These are phyloP conservation scores for Ceratorhiza oryzae-sativae DNA, from an alignment of 1,284 basidiomycete species.

Conservation along the genomic window DNA sequence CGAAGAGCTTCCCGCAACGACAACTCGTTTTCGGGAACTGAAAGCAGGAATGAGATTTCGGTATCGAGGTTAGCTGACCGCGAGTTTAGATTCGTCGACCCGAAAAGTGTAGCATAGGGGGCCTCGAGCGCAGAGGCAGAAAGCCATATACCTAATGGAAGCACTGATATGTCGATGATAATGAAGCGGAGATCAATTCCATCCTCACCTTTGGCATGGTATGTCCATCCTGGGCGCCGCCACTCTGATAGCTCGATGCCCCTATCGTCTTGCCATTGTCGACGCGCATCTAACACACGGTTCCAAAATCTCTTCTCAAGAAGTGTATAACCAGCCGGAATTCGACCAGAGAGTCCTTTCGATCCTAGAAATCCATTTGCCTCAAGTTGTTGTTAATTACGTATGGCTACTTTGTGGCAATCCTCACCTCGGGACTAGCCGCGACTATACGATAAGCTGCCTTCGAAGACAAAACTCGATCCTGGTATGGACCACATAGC, in stretches of 20 bases:
- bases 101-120: constrained; percentile 73
- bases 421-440: constrained; percentile 82
- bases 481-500: constrained; percentile 82
- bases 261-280: constrained; percentile 57
- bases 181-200: constrained; percentile 17
- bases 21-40: constrained; percentile 69
- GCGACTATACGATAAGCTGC: constrained; percentile 79
- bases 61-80: constrained; percentile 91
- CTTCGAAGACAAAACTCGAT: constrained; percentile 66
- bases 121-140: constrained; percentile 59
- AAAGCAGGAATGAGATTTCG: constrained; percentile 81
- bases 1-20: constrained; percentile 52
- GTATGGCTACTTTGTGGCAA: constrained; percentile 2
- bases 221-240: constrained; percentile 93
- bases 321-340: constrained; percentile 94
- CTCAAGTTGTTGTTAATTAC: constrained; percentile 53
- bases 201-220: constrained; percentile 92
- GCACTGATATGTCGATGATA: background rate
- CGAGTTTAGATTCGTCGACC: constrained; percentile 95
- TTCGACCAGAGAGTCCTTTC: constrained; percentile 85
- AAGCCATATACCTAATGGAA: constrained; percentile 80
- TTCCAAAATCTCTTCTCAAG: constrained; percentile 86
- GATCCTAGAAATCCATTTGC: constrained; percentile 97
- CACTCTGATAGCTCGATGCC: constrained; percentile 85
- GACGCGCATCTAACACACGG: constrained; percentile 62